These are phyloP conservation scores for Botrytis paeoniae DNA, from an alignment of 2,329 filamentous ascomycete species.

Conservation along the genomic window DNA sequence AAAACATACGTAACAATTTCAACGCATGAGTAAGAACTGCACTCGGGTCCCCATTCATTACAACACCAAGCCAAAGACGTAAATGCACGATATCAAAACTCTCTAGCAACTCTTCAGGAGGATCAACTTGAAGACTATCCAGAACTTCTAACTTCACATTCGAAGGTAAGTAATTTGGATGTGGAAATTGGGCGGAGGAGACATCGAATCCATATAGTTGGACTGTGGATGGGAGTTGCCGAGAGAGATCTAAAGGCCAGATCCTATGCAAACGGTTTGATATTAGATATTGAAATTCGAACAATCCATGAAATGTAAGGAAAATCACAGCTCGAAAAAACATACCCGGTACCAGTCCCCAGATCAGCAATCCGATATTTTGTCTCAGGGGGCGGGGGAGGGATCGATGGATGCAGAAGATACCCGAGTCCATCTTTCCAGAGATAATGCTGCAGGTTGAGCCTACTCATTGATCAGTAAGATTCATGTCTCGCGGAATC, in stretches of 20 bases:
- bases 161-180: not conserved
- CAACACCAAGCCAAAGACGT: not conserved
- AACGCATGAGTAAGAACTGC: not conserved
- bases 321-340: fast-evolving
- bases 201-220: not conserved
- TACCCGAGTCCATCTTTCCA: not conserved
- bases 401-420: not conserved
- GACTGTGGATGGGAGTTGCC: not conserved
- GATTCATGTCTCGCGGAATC: not conserved
- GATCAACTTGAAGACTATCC: not conserved
- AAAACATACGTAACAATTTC: not conserved
- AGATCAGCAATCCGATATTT: not conserved
- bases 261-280: not conserved
- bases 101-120: not conserved
- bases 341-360: not conserved
- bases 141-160: not conserved
- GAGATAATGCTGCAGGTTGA: not conserved
- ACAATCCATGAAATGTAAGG: fast-evolving
- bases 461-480: not conserved
- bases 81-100: not conserved
- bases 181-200: not conserved
- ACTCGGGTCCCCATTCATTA: not conserved
- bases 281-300: not conserved
- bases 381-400: not conserved
- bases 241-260: not conserved